Base-by-base conservation (phyloP, 768 basidiomycete species). In the Boletales sp. region DNA sequence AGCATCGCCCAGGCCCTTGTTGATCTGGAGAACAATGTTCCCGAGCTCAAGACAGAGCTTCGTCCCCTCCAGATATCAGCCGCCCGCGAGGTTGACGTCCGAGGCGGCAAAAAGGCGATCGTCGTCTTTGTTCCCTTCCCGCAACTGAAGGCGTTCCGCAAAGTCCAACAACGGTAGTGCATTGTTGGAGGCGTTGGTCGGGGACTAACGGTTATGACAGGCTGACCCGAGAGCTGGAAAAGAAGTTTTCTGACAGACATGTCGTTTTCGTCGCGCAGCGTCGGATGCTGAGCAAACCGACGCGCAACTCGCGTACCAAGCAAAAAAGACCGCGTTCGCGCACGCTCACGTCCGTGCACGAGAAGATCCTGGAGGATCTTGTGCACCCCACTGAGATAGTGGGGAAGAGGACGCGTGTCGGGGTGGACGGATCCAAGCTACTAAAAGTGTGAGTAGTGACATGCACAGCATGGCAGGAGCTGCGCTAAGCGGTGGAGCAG, bases 191-290 rank as follows among this genome's bases (percentile, higher is more conserved):
- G 37, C 4, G 21, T 30, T 37, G 44, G 35, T 46, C 34, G 35
- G n/a, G 46, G 31, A 52, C 36, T 38, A 13, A 12, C 14, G 43
- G 21, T 30, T 49, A 18, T 12, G 13, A 19, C 66, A 98, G 95
- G 72, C 87, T 98, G 68, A 97, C 95, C 54, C 87, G 95, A 47
- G 95, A 98, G 71, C 83, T 99, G 66, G 97, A 99, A 84, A 99
- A 99, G 84, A 99, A 99, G 76, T 97, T 99, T 78, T 92, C 97
- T 40, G 97, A 98, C 77, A 86, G 94, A 69, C 94, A 98, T 75
- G 93, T 99, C 70, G 91, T 99, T 51, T 98, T 99, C 72, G 84
- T 98, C 70, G 97, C 90, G 48, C 97, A 99, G 77, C 93, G 97
- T 72, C 86, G 95, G 67, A 94, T 97, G 86, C 80, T 98, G 71